Evolutionary conservation across 2,329 filamentous ascomycete species (phyloP), one percentile per base, ranked within the genome.

Genomic region (Talaromyces albobiverticillius): DNA sequence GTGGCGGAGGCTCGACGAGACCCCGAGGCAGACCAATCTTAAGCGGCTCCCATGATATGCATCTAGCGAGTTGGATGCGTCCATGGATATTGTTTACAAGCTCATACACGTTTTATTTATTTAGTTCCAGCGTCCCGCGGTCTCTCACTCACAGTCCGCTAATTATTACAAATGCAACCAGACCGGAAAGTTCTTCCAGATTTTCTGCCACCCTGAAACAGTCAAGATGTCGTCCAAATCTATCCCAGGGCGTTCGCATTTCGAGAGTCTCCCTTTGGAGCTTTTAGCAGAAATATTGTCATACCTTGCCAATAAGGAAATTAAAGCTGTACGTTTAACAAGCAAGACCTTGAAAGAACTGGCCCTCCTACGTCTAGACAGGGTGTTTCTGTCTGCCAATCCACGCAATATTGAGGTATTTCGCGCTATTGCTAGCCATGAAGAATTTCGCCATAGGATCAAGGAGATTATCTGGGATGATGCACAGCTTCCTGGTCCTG

Each of bases 381-480:
- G 71, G 23, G 67, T 74, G 4, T 77, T 74, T 52, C 58, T 78
- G 10, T 75, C 71, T 5, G 65, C 74, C 4, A 76, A 72, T 47
- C 66, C 67, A 3, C 62, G 65, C 20, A 70, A 77, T 48, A 59
- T 78, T 5, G 42, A 67, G 2, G 71, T 73, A 4, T 66, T 74
- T 20, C 61, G 65, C 2, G 61, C 64, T 13, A 61, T 78, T 47
- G 67, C 75, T 8, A 58, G 68, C 9, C 68, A 76, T 56, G 64
- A 69, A 4, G 53, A 40, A 1, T 70, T 71, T 46, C 65, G 67
- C 3, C 43, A 59, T 1, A 36, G 56, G 1, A 61, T 78, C 7
- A 57, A 46, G 3, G 73, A 78, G 52, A 66, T 77, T 4, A 64
- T 79, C 31, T 76, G 68, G 52, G 52, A 54, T 10, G 52, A 54